Evolutionary conservation across 2,329 filamentous ascomycete genomes (phyloP).

Genomic region (Fusarium chlamydosporum): DNA sequence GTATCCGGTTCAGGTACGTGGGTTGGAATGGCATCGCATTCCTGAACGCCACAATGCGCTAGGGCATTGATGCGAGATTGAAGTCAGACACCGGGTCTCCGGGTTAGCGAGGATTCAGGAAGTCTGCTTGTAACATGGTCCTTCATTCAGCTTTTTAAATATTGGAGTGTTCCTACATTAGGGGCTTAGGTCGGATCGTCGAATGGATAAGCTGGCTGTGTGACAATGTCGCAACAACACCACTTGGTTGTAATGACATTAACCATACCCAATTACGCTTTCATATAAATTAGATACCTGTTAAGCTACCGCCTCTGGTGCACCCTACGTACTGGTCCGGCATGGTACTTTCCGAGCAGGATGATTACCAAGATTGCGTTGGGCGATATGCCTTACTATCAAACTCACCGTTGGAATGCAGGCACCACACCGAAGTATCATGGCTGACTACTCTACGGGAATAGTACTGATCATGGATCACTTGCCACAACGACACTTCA

Average conservation of each 20-base stretch:
- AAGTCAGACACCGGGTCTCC: not conserved
- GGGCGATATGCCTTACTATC: not conserved
- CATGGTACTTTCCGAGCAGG: no score
- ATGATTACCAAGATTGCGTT: not conserved
- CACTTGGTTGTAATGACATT: not conserved
- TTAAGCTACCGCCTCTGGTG: not conserved
- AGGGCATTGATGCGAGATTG: not conserved
- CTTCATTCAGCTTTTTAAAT: accelerated
- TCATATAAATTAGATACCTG: not conserved
- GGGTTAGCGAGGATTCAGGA: accelerated
- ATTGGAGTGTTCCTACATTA: not conserved
- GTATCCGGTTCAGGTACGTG: no score
- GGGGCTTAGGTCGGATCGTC: not conserved
- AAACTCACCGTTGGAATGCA: not conserved
- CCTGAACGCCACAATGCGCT: not conserved
- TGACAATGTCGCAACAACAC: no score
- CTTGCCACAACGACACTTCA: not conserved
- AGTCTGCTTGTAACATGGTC: accelerated
- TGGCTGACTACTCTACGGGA: no score
- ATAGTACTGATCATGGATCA: not conserved
- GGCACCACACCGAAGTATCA: not conserved
- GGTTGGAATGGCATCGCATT: not conserved
- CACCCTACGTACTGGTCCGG: no score
- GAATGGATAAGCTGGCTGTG: not conserved
- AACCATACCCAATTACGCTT: not conserved